Evolutionary conservation across 2,329 filamentous ascomycete genomes (phyloP), one percentile per base, ranked within the genome.

Genomic region (Talaromyces piceae): DNA sequence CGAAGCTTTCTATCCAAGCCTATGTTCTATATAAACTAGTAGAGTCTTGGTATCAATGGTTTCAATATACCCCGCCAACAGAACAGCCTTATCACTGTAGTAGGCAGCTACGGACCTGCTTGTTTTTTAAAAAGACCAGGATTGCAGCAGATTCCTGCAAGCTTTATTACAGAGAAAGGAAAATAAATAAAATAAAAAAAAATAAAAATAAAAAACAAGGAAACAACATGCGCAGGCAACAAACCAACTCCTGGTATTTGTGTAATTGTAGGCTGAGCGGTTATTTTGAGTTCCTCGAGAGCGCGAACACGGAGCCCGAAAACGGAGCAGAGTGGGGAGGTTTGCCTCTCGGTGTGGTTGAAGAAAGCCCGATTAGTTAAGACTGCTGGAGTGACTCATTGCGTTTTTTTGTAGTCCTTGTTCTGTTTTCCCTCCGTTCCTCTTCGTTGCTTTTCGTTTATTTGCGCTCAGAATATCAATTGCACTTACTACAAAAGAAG

Each of bases 281-380:
- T n/a, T n/a, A n/a, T n/a, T n/a, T n/a, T n/a, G n/a, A 26, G 48
- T 56, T 52, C 56, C 55, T 52, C 18, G 31, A 13, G 18, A 33
- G 33, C 33, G 49, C 41, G 45, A 55, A 43, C 49, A 46, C 46
- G 51, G 51, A 31, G 46, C 51, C 51, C 51, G 51, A 53, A 49
- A 53, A 53, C 51, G 51, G 51, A 53, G 51, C 51, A 49, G 39
- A 41, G 49, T 51, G 45, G 49, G 52, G 45, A 53, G 12, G n/a
- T 28, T 33, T 26, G 22, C 43, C 31, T 22, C 49, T 41, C 33
- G 22, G 33, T 12, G 43, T 20, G 23, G 18, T 25, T 28, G 12
- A 13, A 4, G 39, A 12, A n/a, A 41, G 39, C 12, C 18, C 30
- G 27, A 28, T 45, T 23, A 18, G 22, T 46, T 28, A 33, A 22